Base-by-base conservation (phyloP, 1,284 basidiomycete genomes). In the Ustilago nuda region DNA sequence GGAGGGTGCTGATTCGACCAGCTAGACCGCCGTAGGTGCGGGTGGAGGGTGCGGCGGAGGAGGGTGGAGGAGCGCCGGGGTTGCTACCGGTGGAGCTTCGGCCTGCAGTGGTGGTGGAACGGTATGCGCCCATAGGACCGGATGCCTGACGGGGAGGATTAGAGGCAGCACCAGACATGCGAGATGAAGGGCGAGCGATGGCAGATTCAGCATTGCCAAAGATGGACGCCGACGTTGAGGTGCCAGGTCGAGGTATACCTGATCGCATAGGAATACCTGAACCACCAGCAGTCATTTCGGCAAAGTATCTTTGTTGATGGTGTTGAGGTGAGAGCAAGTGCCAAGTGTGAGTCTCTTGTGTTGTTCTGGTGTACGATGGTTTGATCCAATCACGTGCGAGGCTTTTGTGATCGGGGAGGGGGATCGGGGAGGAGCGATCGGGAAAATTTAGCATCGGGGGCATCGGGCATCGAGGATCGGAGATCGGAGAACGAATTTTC, bases 41-140 rank as follows among this genome's bases (percentile, higher is more conserved):
- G 15, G 69, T 59, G 5, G 69, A 33, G 6, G 69, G 69, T 11
- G 69, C 69, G n/a, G 69, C 69, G 23, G 53, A 57, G 12, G 62
- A 61, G 1, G 52, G 56, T 1, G 60, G 57, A 8, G 50, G 8
- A 3, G 60, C 39, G 11, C n/a, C 13, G 12, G 19, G 37, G 35
- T 52, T 39, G n/a, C 52, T 48, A 33, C 60, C 59, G 13, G 50
- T 50, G 7, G 65, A 72, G 36, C 27, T 67, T 15, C 68, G 61
- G 8, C 65, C 66, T 43, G 57, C 61, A 4, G 51, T 37, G n/a
- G 39, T 48, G 2, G 66, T 51, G 0, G 72, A 54, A 8, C 72
- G 72, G 39, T 76, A 76, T 4, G 58, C 50, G 9, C 73, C 73
- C 73, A 76, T 76, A 1, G 73, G 73, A 8, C 73, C 73, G 13